Percentiles rank a stretch among this genome's conserved stretches.
Conservation (phyloP, 2,329 filamentous ascomycete species). For the Lasiodiplodia citricola region DNA sequence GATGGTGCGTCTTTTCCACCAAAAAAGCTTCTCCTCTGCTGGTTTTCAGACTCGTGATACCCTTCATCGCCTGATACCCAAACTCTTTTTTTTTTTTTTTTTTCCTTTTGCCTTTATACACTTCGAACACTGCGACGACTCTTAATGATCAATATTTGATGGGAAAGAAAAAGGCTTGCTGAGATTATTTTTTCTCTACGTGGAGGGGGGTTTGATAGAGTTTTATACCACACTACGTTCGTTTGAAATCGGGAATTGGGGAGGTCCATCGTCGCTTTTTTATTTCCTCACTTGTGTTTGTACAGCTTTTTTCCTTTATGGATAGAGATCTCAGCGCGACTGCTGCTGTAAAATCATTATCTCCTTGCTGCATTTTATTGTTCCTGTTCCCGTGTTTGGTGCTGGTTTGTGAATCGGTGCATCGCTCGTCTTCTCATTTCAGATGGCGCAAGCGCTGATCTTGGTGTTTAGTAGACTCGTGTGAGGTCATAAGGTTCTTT, state of each 20-base stretch:
- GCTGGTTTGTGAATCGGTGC: no score
- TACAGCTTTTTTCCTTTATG: background rate
- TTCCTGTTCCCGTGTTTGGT: no score
- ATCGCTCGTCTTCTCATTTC: no score
- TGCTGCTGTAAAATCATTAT: no score
- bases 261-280: background rate
- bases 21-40: background rate
- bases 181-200: background rate
- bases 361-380: no score
- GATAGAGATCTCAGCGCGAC: no score
- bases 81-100: background rate
- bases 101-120: background rate
- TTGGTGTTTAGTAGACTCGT: no score
- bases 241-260: background rate
- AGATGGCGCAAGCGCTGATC: no score
- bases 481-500: background rate
- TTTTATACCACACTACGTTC: slow-evolving; percentile 8
- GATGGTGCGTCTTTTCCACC: background rate
- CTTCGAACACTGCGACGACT: slow-evolving; percentile 12
- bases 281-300: background rate
- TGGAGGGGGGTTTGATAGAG: slow-evolving; percentile 4
- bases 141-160: background rate
- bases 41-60: slow-evolving; percentile 21
- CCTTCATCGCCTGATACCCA: slow-evolving; percentile 16
- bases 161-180: slow-evolving; percentile 3